These are phyloP conservation scores for Russula ochroleuca DNA, from an alignment of 768 basidiomycete genomes.

Conservation along the genomic window DNA sequence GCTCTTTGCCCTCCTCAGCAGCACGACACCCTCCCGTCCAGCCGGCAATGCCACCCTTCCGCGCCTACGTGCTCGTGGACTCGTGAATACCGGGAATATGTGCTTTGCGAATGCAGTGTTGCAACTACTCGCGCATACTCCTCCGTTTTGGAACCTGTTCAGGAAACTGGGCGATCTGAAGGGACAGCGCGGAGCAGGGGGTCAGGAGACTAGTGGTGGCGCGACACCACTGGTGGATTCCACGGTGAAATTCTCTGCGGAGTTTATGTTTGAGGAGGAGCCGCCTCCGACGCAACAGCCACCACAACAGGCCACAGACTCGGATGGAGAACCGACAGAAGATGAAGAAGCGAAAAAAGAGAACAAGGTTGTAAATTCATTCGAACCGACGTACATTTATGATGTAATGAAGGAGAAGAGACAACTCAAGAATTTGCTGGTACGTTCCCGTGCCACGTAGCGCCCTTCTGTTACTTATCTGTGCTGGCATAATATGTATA, in stretches of 20 bases:
- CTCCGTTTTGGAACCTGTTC: too few relatives aligned
- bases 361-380: neutral
- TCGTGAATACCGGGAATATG: too few relatives aligned
- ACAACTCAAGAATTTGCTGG: neutral
- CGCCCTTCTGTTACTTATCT: neutral
- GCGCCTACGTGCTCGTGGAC: too few relatives aligned
- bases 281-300: too few relatives aligned
- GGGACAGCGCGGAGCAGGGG: too few relatives aligned
- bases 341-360: too few relatives aligned
- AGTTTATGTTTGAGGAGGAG: neutral
- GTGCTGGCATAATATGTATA: neutral
- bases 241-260: neutral
- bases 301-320: neutral
- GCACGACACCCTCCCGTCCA: too few relatives aligned
- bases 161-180: too few relatives aligned
- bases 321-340: neutral
- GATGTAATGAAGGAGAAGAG: neutral
- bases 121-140: too few relatives aligned
- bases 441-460: neutral
- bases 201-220: neutral
- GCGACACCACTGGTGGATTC: neutral
- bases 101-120: too few relatives aligned
- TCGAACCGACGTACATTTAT: neutral
- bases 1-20: too few relatives aligned
- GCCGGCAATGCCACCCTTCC: too few relatives aligned